Evolutionary conservation across 2,329 filamentous ascomycete species (phyloP).

Genomic region (Emergomyces pasteurianus): DNA sequence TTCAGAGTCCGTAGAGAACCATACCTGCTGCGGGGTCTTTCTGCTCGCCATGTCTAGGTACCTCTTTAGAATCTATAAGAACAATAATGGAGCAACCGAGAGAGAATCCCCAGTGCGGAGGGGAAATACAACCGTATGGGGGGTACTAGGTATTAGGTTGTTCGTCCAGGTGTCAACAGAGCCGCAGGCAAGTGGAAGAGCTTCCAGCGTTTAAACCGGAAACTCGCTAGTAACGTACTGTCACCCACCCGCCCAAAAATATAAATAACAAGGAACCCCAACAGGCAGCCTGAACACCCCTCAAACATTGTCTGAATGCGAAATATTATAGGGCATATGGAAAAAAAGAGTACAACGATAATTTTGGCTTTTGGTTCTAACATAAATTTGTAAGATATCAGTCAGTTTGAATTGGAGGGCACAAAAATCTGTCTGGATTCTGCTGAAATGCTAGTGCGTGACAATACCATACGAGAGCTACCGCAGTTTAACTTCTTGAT

Average conservation of each 20-base stretch:
- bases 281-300: not conserved
- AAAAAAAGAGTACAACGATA: too few species aligned
- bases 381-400: not conserved
- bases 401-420: too few species aligned
- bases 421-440: too few species aligned
- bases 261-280: not conserved
- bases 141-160: too few species aligned
- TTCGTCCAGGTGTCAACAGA: not conserved
- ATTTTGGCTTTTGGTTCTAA: not conserved
- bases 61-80: not conserved
- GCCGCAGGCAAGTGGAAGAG: not conserved
- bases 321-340: not conserved
- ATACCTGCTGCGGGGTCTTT: conserved; percentile 60
- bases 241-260: not conserved
- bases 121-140: too few species aligned
- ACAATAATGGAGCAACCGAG: not conserved
- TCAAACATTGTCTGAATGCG: not conserved
- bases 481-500: too few species aligned
- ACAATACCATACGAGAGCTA: not conserved
- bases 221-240: not conserved
- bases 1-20: conserved; percentile 12
- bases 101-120: not conserved
- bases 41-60: conserved; percentile 23
- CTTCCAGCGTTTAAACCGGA: not conserved
- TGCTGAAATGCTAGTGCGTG: too few species aligned